Base-by-base conservation (phyloP, 2,329 filamentous ascomycete genomes). In the Colletotrichum sp. region DNA sequence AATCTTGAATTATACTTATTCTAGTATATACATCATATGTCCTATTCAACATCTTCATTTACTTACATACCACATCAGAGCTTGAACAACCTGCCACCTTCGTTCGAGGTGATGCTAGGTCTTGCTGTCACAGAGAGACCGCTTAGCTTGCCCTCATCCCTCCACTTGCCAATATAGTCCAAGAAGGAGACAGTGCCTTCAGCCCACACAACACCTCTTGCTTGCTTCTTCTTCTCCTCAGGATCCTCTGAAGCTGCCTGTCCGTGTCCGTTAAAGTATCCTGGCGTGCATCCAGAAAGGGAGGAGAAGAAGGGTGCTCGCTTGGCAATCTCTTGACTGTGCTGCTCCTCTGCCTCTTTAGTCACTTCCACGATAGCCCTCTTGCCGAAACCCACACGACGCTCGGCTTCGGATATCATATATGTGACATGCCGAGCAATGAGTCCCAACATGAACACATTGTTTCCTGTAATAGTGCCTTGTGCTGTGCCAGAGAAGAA, bases 341-440 rank as follows among this genome's bases (percentile, higher is more conserved):
- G 62, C 78, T 81, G 79, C 44, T 80, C 80, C 55, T 81, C 78
- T 8, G 78, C 81, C 52, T 68, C 75, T 7, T 77, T 77, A 9
- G 81, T 80, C 4, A 77, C 49, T 12, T 81, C 71, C 18, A 81
- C 81, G 24, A 82, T 81, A 80, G 79, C 79, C 9, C 87, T 89
- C 76, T 87, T 87, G 7, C 87, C 82, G 3, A 28, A 16, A 1
- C 44, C 30, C 0, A 36, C 26, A 2, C 36, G 57, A 2, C n/a
- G 18, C 18, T 55, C n/a, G 6, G 39, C 71, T 18, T 60, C 52
- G 12, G 36, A 49, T 18, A 85, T 85, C 69, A 90, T 81, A n/a
- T 86, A 82, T 6, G 83, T 76, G 10, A 87, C 86, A 57, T 85
- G 80, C 10, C 86, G 85, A n/a, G 89, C 90, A 34, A 80, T 80